Evolutionary conservation across 2,329 filamentous ascomycete species (phyloP).

Genomic region (Knufia petricola): DNA sequence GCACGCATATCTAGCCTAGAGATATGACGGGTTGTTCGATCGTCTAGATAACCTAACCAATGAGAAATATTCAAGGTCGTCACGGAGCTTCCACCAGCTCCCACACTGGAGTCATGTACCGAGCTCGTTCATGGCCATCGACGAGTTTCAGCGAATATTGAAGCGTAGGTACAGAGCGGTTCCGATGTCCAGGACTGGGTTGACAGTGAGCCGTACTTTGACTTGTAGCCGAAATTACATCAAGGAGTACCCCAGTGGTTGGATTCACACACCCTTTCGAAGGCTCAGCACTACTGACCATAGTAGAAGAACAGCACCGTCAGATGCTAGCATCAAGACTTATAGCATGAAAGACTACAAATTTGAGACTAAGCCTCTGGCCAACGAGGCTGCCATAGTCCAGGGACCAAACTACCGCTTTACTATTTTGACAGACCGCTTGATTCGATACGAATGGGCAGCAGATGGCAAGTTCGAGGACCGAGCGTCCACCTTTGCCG

Average conservation of each 20-base stretch:
- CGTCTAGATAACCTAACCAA: background rate
- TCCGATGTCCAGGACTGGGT: background rate
- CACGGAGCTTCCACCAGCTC: background rate
- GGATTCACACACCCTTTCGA: background rate
- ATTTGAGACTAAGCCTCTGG: slow-evolving; percentile 31
- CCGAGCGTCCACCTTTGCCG: slow-evolving; percentile 52
- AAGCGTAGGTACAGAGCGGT: background rate
- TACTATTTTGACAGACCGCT: slow-evolving; percentile 46
- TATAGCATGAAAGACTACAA: slow-evolving; percentile 19
- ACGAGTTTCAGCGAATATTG: background rate
- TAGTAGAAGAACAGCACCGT: background rate
- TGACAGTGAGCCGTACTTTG: background rate
- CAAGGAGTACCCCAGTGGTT: background rate
- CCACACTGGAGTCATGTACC: background rate
- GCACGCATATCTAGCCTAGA: background rate
- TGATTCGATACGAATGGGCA: slow-evolving; percentile 55
- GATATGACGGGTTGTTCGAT: background rate
- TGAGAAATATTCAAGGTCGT: background rate
- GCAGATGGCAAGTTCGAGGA: slow-evolving; percentile 52
- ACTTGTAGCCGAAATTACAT: background rate
- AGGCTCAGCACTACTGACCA: background rate
- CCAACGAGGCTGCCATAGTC: slow-evolving; percentile 39
- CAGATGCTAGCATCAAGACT: background rate
- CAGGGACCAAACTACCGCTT: slow-evolving; percentile 47
- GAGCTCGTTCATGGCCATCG: background rate